Evolutionary conservation across 306 rosid species (phyloP), one percentile per base, ranked within the genome.

Genomic region (Carpinus fangiana): DNA sequence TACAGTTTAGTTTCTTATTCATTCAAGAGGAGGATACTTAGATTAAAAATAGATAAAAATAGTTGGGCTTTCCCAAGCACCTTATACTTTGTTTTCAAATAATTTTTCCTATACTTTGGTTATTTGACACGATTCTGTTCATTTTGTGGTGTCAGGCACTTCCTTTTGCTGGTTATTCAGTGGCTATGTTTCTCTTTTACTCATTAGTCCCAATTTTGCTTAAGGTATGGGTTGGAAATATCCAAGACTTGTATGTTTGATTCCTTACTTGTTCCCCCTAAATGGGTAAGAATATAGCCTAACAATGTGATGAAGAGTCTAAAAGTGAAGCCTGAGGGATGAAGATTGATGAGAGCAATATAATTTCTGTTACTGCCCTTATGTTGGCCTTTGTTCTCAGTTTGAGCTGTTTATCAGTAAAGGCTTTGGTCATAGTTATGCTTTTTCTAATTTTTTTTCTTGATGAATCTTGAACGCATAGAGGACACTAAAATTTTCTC

Each of bases 121-220:
- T n/a, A 52, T 69, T 54, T 73, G 47, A 74, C 53, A 13, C 64
- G 51, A 12, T 72, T 57, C 50, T 78, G 45, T 74, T 73, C 28
- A 59, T 85, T 56, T 84, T 78, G 17, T 66, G 73, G 72, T 87
- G 80, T 76, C 98, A 95, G 98, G 97, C 88, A 20, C 73, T 95
- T 84, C 98, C 98, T 28, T 93, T 95, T 82, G 62, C 88, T 80
- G 98, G 98, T 84, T 95, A 89, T 83, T 78, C 99, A 31, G 78
- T 87, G 86, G 91, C 98, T 51, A 91, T 95, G 99, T 95, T 95
- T 84, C 66, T 92, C 78, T 93, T 95, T 82, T 95, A 95, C 84
- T 95, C 99, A 65, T 76, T 91, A 23, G 99, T 95, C 54, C 99
- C 98, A 47, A 72, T 92, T 79, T 79, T 93, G 80, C 99, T 95